phyloP scores from a whole-genome alignment of 495 filamentous ascomycete species.

The Ramalina peruviana region DNA sequence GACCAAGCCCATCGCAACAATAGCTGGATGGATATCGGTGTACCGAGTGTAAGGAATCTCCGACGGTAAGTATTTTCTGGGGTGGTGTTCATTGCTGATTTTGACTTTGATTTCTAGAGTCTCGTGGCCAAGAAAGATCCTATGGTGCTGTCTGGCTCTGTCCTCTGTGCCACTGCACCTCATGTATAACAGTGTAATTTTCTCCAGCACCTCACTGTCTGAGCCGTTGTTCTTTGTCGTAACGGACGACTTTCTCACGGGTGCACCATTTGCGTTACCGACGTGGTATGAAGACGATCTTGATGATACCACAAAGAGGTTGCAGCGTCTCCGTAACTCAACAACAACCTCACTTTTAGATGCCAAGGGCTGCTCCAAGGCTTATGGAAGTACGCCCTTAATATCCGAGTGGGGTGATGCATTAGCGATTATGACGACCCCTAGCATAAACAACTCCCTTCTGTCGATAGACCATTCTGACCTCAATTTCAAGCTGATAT shows the following conservation, averaged over 20 bases:
- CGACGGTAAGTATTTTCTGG: no score
- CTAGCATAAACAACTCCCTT: neutral
- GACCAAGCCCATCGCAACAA: conserved; percentile 22
- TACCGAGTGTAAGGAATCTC: conserved; percentile 5
- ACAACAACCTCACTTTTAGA: neutral
- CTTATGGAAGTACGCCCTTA: neutral
- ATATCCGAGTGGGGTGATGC: neutral
- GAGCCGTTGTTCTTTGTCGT: conserved; percentile 1
- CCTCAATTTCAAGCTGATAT: neutral
- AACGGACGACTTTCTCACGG: conserved; percentile 5
- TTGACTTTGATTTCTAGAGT: no score
- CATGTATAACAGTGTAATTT: conserved; percentile 15
- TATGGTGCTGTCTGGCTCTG: neutral
- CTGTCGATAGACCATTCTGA: neutral
- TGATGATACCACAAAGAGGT: no score
- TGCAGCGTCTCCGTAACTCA: neutral
- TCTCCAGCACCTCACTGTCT: conserved; percentile 16
- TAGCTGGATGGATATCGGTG: conserved; percentile 27
- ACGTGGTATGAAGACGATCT: no score
- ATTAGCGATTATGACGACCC: conserved; percentile 14
- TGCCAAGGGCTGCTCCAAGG: neutral
- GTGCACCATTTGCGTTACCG: no score
- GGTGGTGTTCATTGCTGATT: no score
- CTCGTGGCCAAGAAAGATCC: no score
- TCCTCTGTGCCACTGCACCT: conserved; percentile 13